Evolutionary conservation across 352 stramenopile genomes (phyloP), one percentile per base, ranked within the genome.

Genomic region (Pelagophyceae sp.): DNA sequence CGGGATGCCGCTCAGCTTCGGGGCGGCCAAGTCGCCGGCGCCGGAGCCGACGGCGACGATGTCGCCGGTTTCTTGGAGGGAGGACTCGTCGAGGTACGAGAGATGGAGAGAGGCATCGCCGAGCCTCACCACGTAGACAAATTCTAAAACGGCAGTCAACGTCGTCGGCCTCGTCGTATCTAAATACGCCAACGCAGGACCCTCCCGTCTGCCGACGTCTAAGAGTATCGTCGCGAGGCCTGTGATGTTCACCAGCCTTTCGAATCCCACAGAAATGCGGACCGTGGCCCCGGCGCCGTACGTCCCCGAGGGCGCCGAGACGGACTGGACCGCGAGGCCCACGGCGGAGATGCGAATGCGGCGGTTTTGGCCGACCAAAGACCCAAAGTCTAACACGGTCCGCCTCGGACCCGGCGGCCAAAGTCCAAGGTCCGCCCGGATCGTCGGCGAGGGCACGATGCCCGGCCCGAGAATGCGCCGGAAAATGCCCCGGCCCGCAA

Each of bases 271-370:
- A 0, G 85, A 78, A 32, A 94, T 80, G 29, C 91, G 83, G 31
- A 94, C 78, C 15, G 90, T 83, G 54, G 93, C 88, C 0, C 88
- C 89, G 11, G 88, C 75, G 1, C 87, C 88, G 65, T 91, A 93
- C 33, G 77, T 58, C 0, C 65, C 84, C 6, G 80, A 81, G 25
- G 72, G 72, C 5, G 60, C 77, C 11, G 29, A 70, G n/a, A 70
- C 50, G 15, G 29, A n/a, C 27, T 50, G 15, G 33, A 70, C 31
- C 15, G 5, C n/a, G 11, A 76, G 50, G 31, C 15, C 29, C 32
- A 70, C 32, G 19, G 71, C 71, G 29, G 71, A 76, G 71, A 64
- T 76, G 58, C 15, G 11, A 27, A 76, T 64, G 11, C 70, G 3
- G 29, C 50, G 29, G 6, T 29, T 37, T 29, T 70, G 71, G 35